These are phyloP conservation scores for Maudiozyma turicensis DNA, from an alignment of 805 yeast species.

Conservation along the genomic window DNA sequence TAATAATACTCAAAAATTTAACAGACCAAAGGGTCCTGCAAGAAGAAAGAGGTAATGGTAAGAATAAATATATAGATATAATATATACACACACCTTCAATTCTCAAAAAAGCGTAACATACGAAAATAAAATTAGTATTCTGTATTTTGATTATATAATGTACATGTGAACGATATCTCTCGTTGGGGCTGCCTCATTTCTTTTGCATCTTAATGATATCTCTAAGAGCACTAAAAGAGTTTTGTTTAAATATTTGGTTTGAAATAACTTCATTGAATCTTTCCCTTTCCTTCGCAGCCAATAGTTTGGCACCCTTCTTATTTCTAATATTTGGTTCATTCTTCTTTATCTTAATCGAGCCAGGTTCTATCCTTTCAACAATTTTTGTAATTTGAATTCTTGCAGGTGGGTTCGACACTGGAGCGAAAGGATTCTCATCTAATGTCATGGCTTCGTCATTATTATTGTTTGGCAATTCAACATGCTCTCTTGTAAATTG, in stretches of 20 bases:
- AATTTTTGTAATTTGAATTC: constrained; percentile 3
- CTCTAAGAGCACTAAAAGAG: constrained; percentile 58
- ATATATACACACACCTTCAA: background rate
- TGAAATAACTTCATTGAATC: constrained; percentile 49
- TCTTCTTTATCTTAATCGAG: constrained; percentile 22
- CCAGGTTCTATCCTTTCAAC: constrained; percentile 10
- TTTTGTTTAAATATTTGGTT: constrained; percentile 45
- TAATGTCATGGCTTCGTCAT: background rate
- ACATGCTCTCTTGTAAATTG: constrained; percentile 9
- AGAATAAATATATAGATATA: background rate
- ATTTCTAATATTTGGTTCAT: constrained; percentile 47
- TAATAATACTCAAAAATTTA: constrained; percentile 28
- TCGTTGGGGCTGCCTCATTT: background rate
- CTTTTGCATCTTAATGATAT: constrained; percentile 38
- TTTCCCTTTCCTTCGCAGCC: constrained; percentile 45
- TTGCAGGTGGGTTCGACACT: background rate
- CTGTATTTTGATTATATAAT: background rate
- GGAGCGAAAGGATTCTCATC: background rate
- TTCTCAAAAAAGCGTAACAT: too few species aligned
- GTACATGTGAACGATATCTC: background rate
- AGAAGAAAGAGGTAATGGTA: constrained; percentile 30
- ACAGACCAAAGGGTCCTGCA: constrained; percentile 67
- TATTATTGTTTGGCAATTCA: constrained; percentile 6
- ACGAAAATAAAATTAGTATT: background rate
- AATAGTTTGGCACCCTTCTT: constrained; percentile 45